phyloP scores from a whole-genome alignment of 2,329 filamentous ascomycete species.

The Claviceps citrina region DNA sequence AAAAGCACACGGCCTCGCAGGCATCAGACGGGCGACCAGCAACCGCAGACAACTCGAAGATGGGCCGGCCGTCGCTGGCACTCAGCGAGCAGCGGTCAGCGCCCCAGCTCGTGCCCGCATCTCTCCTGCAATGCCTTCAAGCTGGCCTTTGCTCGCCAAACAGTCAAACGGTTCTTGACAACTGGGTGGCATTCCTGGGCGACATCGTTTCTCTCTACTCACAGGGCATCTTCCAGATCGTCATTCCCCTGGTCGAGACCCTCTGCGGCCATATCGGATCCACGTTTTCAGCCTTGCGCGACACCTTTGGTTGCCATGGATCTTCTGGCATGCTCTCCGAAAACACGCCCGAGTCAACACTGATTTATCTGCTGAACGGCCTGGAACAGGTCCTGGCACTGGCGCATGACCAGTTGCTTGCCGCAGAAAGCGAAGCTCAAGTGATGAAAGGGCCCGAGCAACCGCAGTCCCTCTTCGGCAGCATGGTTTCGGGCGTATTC shows the following conservation, averaged over 20 bases:
- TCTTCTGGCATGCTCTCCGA: background rate
- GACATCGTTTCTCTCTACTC: conserved; percentile 75
- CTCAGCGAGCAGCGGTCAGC: conserved; percentile 13
- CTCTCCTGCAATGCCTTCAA: conserved; percentile 72
- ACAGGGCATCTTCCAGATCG: conserved; percentile 71
- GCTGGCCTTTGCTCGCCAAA: conserved; percentile 61
- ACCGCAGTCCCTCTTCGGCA: conserved; percentile 78
- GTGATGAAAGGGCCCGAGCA: conserved; percentile 66
- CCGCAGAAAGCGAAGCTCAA: conserved; percentile 56
- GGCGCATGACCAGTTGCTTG: conserved; percentile 67
- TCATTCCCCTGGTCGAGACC: conserved; percentile 82
- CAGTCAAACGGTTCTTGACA: conserved; percentile 68
- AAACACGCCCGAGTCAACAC: conserved; percentile 47
- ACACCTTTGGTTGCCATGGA: conserved; percentile 35
- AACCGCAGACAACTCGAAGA: conserved; percentile 26
- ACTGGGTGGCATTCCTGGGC: conserved; percentile 76
- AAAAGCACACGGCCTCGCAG: conserved; percentile 25
- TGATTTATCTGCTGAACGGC: conserved; percentile 80
- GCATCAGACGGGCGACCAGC: conserved; percentile 31
- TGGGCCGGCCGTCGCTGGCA: conserved; percentile 23
- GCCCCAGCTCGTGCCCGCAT: conserved; percentile 39
- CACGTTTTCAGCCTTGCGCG: conserved; percentile 57
- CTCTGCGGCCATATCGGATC: conserved; percentile 62
- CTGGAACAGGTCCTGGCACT: conserved; percentile 80
- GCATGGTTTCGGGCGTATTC: conserved; percentile 86